Base-by-base conservation (phyloP, 139 green algal species). In the Tetraselmis chui region DNA sequence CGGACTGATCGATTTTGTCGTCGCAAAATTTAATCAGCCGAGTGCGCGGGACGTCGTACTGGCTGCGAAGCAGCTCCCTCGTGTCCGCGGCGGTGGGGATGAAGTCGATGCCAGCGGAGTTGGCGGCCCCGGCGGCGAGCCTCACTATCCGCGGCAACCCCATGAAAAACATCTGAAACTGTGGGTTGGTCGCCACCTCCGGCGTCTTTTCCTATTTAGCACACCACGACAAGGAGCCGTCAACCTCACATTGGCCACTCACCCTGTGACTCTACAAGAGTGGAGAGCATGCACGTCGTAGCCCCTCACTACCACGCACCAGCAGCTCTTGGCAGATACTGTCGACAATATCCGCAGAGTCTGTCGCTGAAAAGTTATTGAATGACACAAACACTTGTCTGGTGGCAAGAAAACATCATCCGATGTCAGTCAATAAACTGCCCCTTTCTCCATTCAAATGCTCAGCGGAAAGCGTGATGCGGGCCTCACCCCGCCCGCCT, bases 281-380 rank as follows among this genome's bases (percentile, higher is more conserved):
- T n/a, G n/a, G n/a, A n/a, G n/a, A n/a, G n/a, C n/a, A n/a, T n/a
- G n/a, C n/a, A n/a, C n/a, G n/a, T n/a, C n/a, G n/a, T n/a, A n/a
- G n/a, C n/a, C n/a, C n/a, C n/a, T n/a, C n/a, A n/a, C n/a, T n/a
- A n/a, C n/a, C n/a, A n/a, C 28, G 2, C n/a, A 74, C 45, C n/a
- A 82, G 45, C 30, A 85, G 67, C 76, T 85, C 82, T 27, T 32
- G n/a, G 76, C 76, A 78, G 23, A 85, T 79, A 5, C 81, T 82
- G 67, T 85, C 82, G 31, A 85, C 27, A 11, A 85, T 31, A 28
- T 59, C 58, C n/a, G 81, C 30, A 5, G 77, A 67, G 77, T 80
- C 77, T 2, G 28, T 29, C 2, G 77, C 77, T 2, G 77, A 80
- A 29, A 80, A 80, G 30, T 80, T 80, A 28, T 80, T 80, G 77